These are phyloP conservation scores for Suhomyces tanzawaensis DNA, from an alignment of 805 yeast genomes.

Conservation along the genomic window DNA sequence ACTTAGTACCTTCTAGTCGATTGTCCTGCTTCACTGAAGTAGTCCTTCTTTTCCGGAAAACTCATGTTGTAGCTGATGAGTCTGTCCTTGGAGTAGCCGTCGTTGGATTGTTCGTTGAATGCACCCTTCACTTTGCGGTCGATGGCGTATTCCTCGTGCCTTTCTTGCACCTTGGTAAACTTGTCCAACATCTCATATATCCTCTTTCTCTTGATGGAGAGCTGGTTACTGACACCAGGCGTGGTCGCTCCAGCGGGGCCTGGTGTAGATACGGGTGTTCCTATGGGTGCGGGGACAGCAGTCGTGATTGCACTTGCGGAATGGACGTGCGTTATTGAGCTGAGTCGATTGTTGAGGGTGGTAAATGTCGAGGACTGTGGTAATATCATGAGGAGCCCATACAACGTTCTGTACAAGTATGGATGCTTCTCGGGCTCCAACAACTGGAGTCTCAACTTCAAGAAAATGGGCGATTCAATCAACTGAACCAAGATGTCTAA, in stretches of 20 bases:
- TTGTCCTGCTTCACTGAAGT: constrained; percentile 4
- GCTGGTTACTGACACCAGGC: constrained; percentile 21
- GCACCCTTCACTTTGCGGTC: constrained; percentile 10
- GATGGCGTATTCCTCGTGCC: constrained; percentile 22
- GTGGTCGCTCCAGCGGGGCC: constrained; percentile 15
- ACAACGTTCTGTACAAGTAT: constrained; percentile 78
- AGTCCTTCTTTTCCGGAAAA: constrained; percentile 11
- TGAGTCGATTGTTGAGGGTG: constrained; percentile 74
- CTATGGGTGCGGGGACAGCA: constrained; percentile 5
- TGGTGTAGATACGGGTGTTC: constrained; percentile 21
- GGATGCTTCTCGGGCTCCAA: constrained; percentile 83
- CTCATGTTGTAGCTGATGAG: constrained; percentile 10
- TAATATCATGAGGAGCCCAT: constrained; percentile 87
- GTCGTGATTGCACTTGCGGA: constrained; percentile 11
- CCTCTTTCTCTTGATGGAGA: constrained; percentile 38
- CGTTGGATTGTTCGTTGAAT: not conserved
- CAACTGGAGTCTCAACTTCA: constrained; percentile 81
- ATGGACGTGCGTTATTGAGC: constrained; percentile 49
- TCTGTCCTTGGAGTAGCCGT: constrained; percentile 5
- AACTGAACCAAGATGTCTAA: constrained; percentile 86
- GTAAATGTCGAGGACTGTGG: constrained; percentile 92
- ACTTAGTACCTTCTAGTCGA: not conserved
- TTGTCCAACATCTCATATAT: constrained; percentile 42
- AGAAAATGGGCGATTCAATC: constrained; percentile 88
- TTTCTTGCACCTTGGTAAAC: constrained; percentile 35